Conservation (phyloP, 441 rosid species). For the Daphne laureola region DNA sequence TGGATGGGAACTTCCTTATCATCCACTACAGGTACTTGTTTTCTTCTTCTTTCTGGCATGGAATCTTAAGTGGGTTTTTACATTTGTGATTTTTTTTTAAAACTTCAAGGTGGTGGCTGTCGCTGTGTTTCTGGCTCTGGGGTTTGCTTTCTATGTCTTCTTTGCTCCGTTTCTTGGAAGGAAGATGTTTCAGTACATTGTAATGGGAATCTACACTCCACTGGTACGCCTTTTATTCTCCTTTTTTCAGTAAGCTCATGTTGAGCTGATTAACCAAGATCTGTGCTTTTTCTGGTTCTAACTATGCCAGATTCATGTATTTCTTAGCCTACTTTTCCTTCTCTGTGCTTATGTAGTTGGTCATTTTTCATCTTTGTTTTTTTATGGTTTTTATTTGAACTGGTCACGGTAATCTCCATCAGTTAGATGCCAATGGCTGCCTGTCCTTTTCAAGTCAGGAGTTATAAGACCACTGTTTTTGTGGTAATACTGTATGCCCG, state of each 20-base stretch:
- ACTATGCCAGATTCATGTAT: constrained; percentile 15
- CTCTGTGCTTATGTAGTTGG: constrained; percentile 1
- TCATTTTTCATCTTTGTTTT: constrained; percentile 8
- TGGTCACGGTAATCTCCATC: background rate
- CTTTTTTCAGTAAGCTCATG: constrained; percentile 2
- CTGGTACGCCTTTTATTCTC: constrained; percentile 42
- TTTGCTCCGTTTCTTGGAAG: constrained; percentile 97
- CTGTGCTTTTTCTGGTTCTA: constrained; percentile 26
- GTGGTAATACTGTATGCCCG: too few relatives aligned
- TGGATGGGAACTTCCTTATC: constrained; percentile 99
- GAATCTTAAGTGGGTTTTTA: background rate
- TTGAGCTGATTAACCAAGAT: constrained; percentile 33
- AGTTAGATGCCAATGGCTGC: constrained; percentile 13
- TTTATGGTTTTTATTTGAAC: constrained; percentile 6
- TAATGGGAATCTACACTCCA: constrained; percentile 90
- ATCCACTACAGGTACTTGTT: constrained; percentile 79
- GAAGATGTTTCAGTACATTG: constrained; percentile 66
- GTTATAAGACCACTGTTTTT: constrained; percentile 11
- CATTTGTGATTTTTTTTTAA: constrained; percentile 8
- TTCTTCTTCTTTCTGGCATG: too few relatives aligned
- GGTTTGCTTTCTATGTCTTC: constrained; percentile 97
- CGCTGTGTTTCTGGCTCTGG: constrained; percentile 95
- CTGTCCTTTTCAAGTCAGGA: constrained; percentile 17
- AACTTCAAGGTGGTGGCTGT: constrained; percentile 87
- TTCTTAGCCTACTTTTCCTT: constrained; percentile 20